These are phyloP conservation scores for Fusarium sp. DNA, from an alignment of 2,329 filamentous ascomycete species.

Conservation along the genomic window DNA sequence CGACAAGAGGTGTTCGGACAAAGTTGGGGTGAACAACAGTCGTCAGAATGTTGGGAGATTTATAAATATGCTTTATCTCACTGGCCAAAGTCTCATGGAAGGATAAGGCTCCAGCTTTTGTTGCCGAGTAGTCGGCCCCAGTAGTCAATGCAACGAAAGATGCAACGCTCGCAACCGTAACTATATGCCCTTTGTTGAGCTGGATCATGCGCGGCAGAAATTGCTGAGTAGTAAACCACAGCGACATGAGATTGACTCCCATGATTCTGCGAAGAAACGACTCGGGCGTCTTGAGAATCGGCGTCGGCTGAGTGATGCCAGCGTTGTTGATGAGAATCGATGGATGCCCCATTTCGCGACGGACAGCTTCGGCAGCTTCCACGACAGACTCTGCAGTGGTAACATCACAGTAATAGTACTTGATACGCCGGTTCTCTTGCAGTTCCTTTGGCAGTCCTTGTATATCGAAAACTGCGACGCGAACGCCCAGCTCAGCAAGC, in stretches of 20 bases:
- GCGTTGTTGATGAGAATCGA: slow-evolving; percentile 78
- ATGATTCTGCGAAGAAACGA: slow-evolving; percentile 70
- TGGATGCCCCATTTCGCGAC: slow-evolving; percentile 63
- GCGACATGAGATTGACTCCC: slow-evolving; percentile 71
- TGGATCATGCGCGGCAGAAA: slow-evolving; percentile 73
- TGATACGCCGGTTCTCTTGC: slow-evolving; percentile 34
- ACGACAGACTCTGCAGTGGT: slow-evolving; percentile 56
- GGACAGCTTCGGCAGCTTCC: slow-evolving; percentile 51
- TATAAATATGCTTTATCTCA: slow-evolving; percentile 67
- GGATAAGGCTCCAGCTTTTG: slow-evolving; percentile 70
- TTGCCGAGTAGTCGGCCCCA: slow-evolving; percentile 71
- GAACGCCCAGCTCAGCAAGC: slow-evolving; percentile 57
- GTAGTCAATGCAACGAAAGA: slow-evolving; percentile 66
- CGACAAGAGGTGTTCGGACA: slow-evolving; percentile 57
- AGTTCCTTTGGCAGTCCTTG: slow-evolving; percentile 42
- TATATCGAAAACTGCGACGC: slow-evolving; percentile 75
- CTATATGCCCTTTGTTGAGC: slow-evolving; percentile 73
- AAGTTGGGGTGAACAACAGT: slow-evolving; percentile 69
- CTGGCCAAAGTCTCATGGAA: slow-evolving; percentile 72
- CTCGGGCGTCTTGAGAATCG: slow-evolving; percentile 65
- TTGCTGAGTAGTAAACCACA: slow-evolving; percentile 70
- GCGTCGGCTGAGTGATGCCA: slow-evolving; percentile 66
- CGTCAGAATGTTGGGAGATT: slow-evolving; percentile 68
- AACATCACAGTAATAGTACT: slow-evolving; percentile 52
- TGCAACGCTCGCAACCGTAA: slow-evolving; percentile 74